Evolutionary conservation across 2,329 filamentous ascomycete genomes (phyloP).

Genomic region (Hypoxylon sp.): DNA sequence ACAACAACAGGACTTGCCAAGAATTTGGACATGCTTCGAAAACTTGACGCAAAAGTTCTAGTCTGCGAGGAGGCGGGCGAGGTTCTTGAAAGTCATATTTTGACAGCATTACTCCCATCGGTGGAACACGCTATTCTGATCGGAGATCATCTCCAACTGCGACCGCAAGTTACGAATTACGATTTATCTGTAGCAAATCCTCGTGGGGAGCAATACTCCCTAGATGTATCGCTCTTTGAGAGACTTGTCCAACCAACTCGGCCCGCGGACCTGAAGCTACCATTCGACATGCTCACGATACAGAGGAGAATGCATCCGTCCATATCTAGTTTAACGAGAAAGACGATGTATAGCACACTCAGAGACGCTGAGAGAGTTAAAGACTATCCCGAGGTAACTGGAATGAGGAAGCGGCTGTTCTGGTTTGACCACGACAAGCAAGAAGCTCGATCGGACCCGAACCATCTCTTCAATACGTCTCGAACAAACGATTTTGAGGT

Average conservation of each 20-base stretch:
- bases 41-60: conserved; percentile 67
- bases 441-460: conserved; percentile 47
- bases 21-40: conserved; percentile 64
- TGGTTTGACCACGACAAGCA: conserved; percentile 71
- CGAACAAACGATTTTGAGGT: conserved; percentile 73
- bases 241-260: conserved; percentile 60
- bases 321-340: conserved; percentile 67
- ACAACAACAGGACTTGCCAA: conserved; percentile 72
- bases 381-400: conserved; percentile 61
- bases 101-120: conserved; percentile 40
- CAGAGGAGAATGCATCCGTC: conserved; percentile 73
- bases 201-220: conserved; percentile 63
- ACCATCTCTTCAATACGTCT: conserved; percentile 58
- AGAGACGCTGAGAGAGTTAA: conserved; percentile 59
- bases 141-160: conserved; percentile 74
- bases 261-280: conserved; percentile 46
- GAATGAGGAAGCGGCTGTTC: conserved; percentile 65
- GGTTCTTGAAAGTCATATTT: conserved; percentile 44
- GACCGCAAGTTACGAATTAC: conserved; percentile 70
- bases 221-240: conserved; percentile 75
- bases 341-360: conserved; percentile 67
- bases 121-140: conserved; percentile 70
- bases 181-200: conserved; percentile 66
- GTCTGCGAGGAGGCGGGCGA: conserved; percentile 61
- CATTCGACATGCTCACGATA: conserved; percentile 60